Conservation (phyloP, 176 grass and related monocot genomes). For the Puya raimondii region DNA sequence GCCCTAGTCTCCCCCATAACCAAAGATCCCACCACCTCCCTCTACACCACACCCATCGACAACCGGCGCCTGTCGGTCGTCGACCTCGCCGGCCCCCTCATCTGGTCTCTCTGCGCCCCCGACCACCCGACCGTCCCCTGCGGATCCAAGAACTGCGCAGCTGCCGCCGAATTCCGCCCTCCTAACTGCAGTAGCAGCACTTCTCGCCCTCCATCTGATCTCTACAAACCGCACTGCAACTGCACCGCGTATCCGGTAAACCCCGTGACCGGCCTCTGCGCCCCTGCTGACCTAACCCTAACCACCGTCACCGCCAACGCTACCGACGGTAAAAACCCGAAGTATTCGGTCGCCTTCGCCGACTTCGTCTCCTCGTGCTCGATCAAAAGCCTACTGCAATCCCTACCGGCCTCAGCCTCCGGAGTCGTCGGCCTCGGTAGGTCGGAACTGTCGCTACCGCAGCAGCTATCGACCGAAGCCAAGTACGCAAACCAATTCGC, state of each 20-base stretch:
- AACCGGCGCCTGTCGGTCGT: slow-evolving; percentile 23
- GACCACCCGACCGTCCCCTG: slow-evolving; percentile 10
- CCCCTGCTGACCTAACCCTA: slow-evolving; percentile 17
- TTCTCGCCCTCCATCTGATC: background rate
- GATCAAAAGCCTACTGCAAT: slow-evolving; percentile 3
- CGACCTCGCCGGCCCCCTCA: slow-evolving; percentile 40
- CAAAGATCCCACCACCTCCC: slow-evolving; percentile 24
- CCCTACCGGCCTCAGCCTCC: slow-evolving; percentile 23
- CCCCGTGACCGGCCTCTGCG: slow-evolving; percentile 22
- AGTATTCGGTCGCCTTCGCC: background rate
- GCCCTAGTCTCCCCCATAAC: slow-evolving; percentile 18
- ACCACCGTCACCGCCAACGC: slow-evolving; percentile 24
- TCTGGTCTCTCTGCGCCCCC: slow-evolving; percentile 32
- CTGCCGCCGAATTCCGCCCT: background rate
- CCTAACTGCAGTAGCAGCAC: background rate
- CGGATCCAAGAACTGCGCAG: background rate
- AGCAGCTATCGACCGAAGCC: slow-evolving; percentile 31
- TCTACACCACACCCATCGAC: slow-evolving; percentile 7
- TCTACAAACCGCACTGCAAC: slow-evolving; percentile 14
- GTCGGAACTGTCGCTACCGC: slow-evolving; percentile 23
- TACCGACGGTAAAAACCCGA: slow-evolving; percentile 55
- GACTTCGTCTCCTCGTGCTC: slow-evolving; percentile 35
- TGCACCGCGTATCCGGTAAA: slow-evolving; percentile 40
- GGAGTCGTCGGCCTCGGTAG: slow-evolving; percentile 53
- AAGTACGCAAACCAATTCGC: slow-evolving; percentile 34